Conservation (phyloP, 2,329 filamentous ascomycete species). For the Epicoccum nigrum region DNA sequence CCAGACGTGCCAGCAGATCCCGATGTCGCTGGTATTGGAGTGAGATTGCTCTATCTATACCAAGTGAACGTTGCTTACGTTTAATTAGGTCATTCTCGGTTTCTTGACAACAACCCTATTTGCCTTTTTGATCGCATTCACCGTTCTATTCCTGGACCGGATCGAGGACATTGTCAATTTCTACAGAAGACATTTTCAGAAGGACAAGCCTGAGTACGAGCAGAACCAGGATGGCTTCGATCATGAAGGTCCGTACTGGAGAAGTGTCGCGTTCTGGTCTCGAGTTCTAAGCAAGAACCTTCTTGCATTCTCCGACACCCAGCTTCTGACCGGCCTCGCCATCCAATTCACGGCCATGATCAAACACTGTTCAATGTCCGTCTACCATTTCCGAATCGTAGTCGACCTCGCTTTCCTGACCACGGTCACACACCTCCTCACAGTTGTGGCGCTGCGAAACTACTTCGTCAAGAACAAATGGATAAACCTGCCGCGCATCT, state of each 20-base stretch:
- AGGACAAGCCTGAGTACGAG: slow-evolving; percentile 18
- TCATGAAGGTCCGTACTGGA: slow-evolving; percentile 29
- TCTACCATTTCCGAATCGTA: slow-evolving; percentile 42
- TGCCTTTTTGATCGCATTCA: slow-evolving; percentile 36
- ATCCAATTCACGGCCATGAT: slow-evolving; percentile 42
- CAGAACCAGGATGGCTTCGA: slow-evolving; percentile 17
- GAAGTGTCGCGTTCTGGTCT: slow-evolving; percentile 38
- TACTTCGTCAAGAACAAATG: slow-evolving; percentile 42
- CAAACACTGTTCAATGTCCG: slow-evolving; percentile 38
- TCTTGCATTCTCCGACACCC: slow-evolving; percentile 39
- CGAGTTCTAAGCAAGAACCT: slow-evolving; percentile 41
- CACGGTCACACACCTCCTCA: slow-evolving; percentile 38
- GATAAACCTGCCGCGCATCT: slow-evolving; percentile 41
- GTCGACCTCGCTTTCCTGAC: slow-evolving; percentile 40
- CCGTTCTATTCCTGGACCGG: slow-evolving; percentile 37
- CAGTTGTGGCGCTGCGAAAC: slow-evolving; percentile 35
- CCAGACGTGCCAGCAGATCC: slow-evolving; percentile 31
- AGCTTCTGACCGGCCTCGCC: slow-evolving; percentile 39
- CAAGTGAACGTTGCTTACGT: slow-evolving; percentile 4
- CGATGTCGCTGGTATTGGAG: slow-evolving; percentile 40
- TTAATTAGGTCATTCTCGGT: slow-evolving; percentile 30
- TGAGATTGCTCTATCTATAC: slow-evolving; percentile 7
- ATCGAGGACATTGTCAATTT: slow-evolving; percentile 29
- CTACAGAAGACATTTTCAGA: slow-evolving; percentile 21
- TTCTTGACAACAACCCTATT: slow-evolving; percentile 39